These are phyloP conservation scores for Cryptococcus sp. DNA, from an alignment of 1,284 basidiomycete genomes.

Conservation along the genomic window DNA sequence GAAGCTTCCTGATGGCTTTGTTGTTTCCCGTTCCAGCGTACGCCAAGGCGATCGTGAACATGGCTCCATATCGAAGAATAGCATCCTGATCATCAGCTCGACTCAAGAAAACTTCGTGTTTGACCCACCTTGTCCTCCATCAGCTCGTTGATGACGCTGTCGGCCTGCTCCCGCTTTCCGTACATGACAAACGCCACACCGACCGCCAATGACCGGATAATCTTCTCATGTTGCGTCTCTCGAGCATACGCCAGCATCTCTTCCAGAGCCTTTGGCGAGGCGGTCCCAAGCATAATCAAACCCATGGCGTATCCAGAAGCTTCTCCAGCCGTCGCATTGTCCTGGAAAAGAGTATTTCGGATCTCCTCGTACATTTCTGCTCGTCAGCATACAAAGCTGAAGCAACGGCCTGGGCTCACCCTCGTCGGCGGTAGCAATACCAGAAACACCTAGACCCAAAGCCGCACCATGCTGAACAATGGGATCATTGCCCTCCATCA, in stretches of 20 bases:
- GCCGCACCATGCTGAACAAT: slow-evolving; percentile 94
- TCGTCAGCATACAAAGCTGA: background rate
- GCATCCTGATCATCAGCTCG: slow-evolving; percentile 61
- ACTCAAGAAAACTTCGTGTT: background rate
- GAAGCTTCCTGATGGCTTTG: slow-evolving; percentile 75
- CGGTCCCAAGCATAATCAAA: slow-evolving; percentile 89
- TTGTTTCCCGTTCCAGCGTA: slow-evolving; percentile 94
- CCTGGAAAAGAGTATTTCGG: slow-evolving; percentile 78
- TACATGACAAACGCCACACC: slow-evolving; percentile 87
- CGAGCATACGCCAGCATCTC: slow-evolving; percentile 92
- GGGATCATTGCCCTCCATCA: slow-evolving; percentile 59
- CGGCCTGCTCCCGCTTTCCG: slow-evolving; percentile 81
- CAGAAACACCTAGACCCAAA: slow-evolving; percentile 84
- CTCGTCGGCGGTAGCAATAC: slow-evolving; percentile 79
- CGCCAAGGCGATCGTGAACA: slow-evolving; percentile 88
- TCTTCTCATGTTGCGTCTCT: slow-evolving; percentile 97
- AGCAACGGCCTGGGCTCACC: slow-evolving; percentile 38
- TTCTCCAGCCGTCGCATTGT: slow-evolving; percentile 90
- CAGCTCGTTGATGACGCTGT: slow-evolving; percentile 66
- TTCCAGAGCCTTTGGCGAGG: slow-evolving; percentile 65
- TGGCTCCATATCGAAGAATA: slow-evolving; percentile 89
- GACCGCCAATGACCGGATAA: slow-evolving; percentile 86
- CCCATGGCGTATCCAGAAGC: slow-evolving; percentile 94
- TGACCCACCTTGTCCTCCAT: slow-evolving; percentile 72
- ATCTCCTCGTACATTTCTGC: slow-evolving; percentile 83